Percentiles rank a stretch among this genome's conserved stretches.
These are phyloP conservation scores for Pistacia integerrima DNA, from an alignment of 345 rosid species.

Conservation along the genomic window DNA sequence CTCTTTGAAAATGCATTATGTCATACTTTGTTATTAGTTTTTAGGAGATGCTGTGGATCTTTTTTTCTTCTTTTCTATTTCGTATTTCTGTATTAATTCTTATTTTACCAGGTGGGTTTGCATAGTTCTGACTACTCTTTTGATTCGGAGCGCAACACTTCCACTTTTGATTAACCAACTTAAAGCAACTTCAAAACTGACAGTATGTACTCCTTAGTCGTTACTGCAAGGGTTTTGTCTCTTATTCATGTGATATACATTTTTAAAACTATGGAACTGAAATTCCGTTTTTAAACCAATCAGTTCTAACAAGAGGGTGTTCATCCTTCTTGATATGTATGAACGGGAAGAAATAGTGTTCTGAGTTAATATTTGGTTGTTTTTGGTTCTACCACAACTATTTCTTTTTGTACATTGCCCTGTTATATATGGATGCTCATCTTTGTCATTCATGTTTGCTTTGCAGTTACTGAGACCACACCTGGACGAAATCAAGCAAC, in stretches of 20 bases:
- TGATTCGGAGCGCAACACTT: conserved; percentile 65
- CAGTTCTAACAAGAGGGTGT: too few species aligned
- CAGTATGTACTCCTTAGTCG: conserved; percentile 41
- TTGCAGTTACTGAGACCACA: conserved; percentile 73
- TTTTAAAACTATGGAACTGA: neutral
- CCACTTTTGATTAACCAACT: conserved; percentile 78
- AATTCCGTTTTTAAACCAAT: neutral
- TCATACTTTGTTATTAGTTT: neutral
- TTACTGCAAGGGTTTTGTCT: neutral
- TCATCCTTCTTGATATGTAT: too few species aligned
- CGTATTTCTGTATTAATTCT: neutral
- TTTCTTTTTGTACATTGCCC: conserved; percentile 2
- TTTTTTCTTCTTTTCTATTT: neutral
- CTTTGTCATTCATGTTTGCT: conserved; percentile 27
- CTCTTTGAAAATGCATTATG: too few species aligned
- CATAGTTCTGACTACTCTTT: conserved; percentile 62
- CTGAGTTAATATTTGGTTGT: neutral
- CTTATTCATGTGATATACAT: conserved; percentile 1
- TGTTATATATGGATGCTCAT: conserved; percentile 2
- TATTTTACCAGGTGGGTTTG: conserved; percentile 78
- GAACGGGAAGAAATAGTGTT: neutral
- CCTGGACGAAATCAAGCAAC: conserved; percentile 60
- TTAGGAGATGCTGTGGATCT: neutral
- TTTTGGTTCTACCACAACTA: neutral
- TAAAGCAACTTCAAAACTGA: conserved; percentile 69